Evolutionary conservation across 495 filamentous ascomycete genomes (phyloP).

Genomic region (Cercophora scortea): DNA sequence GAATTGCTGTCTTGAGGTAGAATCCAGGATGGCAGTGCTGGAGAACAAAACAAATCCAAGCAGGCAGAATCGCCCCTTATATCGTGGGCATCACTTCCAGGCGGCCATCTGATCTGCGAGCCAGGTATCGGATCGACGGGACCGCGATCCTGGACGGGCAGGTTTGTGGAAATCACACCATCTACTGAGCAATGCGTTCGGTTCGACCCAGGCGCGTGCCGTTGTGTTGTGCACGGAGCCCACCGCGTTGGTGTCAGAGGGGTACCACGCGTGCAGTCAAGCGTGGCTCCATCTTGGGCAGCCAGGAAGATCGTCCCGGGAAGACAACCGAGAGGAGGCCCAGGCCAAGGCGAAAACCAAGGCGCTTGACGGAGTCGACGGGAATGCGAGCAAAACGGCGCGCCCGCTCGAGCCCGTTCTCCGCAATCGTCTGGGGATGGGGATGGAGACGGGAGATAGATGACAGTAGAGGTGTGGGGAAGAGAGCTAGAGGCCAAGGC

Average conservation of each 20-base stretch:
- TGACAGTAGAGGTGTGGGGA: background rate
- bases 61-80: background rate
- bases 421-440: too few relatives aligned
- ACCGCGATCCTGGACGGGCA: constrained; percentile 7
- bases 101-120: background rate
- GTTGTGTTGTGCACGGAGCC: background rate
- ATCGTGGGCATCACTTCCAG: background rate
- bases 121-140: constrained; percentile 19
- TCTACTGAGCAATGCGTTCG: background rate
- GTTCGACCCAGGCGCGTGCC: background rate
- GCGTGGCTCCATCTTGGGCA: background rate
- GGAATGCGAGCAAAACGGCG: constrained; percentile 4
- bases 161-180: constrained; percentile 2
- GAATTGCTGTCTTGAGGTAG: background rate
- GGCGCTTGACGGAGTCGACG: constrained; percentile 2
- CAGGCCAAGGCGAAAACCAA: background rate
- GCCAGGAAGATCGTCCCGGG: constrained; percentile 13
- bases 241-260: background rate
- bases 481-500: constrained; percentile 9
- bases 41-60: background rate
- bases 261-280: background rate
- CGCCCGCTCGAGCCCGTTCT: background rate
- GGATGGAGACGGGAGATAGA: background rate
- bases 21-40: constrained; percentile 1
- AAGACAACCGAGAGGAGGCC: constrained; percentile 2